These are phyloP conservation scores for Fragilariopsis cylindrus DNA, from an alignment of 108 stramenopile species.

Conservation along the genomic window DNA sequence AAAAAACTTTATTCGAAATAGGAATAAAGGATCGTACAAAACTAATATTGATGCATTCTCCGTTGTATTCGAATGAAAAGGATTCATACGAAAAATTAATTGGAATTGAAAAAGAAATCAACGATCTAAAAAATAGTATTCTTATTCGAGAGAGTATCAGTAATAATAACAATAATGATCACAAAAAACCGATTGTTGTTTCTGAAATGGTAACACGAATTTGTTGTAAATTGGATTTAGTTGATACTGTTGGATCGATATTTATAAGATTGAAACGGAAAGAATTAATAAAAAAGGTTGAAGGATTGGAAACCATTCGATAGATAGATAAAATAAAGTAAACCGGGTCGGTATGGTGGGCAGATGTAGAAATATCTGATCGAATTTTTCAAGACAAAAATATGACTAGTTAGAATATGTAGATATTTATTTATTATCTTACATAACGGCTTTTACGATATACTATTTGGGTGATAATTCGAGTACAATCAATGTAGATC, in stretches of 20 bases:
- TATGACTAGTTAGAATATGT: no score
- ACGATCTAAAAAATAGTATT: constrained; percentile 37
- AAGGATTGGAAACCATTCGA: constrained; percentile 33
- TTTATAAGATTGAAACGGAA: constrained; percentile 52
- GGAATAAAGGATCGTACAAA: constrained; percentile 52
- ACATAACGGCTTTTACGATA: no score
- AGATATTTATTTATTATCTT: no score
- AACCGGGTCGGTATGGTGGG: no score
- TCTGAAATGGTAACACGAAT: constrained; percentile 57
- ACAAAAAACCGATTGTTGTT: constrained; percentile 29
- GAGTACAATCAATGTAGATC: no score
- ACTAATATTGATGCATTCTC: constrained; percentile 52
- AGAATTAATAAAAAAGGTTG: constrained; percentile 46
- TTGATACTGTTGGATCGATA: constrained; percentile 57
- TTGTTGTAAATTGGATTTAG: constrained; percentile 59
- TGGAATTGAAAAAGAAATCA: constrained; percentile 40
- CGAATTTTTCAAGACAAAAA: no score
- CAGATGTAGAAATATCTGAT: no score
- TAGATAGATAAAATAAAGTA: no score
- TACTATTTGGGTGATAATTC: no score
- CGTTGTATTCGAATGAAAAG: constrained; percentile 44
- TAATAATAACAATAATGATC: not conserved
- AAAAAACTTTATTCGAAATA: constrained; percentile 38
- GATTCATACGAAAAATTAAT: constrained; percentile 42
- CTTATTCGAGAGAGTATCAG: no score